Percentiles rank a stretch among this genome's conserved stretches.
Conservation (phyloP, 805 yeast species). For the Candida awuae region DNA sequence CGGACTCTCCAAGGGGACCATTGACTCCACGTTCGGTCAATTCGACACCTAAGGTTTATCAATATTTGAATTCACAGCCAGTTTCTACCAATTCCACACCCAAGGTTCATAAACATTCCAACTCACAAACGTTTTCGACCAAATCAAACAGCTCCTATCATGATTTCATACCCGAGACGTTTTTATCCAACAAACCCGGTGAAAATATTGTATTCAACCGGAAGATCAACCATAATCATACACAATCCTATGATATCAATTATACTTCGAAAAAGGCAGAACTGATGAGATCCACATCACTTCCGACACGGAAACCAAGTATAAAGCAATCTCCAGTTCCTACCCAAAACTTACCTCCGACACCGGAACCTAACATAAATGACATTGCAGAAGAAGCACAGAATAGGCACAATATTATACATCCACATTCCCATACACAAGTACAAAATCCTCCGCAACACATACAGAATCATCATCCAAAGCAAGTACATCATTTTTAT, state of each 20-base stretch:
- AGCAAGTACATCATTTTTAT: no score
- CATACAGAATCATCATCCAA: neutral
- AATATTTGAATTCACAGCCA: no score
- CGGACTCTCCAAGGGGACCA: constrained; percentile 4
- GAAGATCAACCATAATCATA: constrained; percentile 2
- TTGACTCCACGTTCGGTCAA: constrained; percentile 8
- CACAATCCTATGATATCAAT: constrained; percentile 4
- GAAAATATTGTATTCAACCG: neutral
- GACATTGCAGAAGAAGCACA: neutral
- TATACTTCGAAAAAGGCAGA: neutral
- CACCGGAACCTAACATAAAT: neutral
- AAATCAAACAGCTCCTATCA: neutral
- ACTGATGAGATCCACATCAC: constrained; percentile 12
- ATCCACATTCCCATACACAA: neutral
- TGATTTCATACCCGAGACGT: neutral
- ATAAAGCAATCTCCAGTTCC: constrained; percentile 7
- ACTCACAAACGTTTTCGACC: neutral
- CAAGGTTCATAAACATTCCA: neutral
- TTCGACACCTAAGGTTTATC: constrained; percentile 6
- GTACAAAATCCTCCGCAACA: constrained; percentile 2
- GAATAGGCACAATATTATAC: no score
- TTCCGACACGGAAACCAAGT: constrained; percentile 7
- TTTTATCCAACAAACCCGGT: neutral
- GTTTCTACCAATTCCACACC: no score
- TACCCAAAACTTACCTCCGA: constrained; percentile 4